Conservation (phyloP, 1,139 yeast species). For the Hansenula sp. region DNA sequence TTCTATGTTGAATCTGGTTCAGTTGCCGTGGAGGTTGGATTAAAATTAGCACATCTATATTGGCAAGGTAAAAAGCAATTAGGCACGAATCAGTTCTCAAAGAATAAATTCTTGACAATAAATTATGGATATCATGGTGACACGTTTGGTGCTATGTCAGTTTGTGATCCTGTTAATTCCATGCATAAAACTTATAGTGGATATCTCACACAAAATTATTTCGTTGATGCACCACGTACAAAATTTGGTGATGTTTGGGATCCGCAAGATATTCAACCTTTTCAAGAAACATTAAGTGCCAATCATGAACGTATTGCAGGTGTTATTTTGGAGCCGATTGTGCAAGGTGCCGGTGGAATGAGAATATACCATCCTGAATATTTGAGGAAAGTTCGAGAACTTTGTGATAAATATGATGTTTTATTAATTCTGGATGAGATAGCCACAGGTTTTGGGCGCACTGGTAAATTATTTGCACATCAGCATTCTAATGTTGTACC, state of each 20-base stretch:
- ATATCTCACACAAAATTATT: conserved; percentile 26
- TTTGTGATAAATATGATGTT: conserved; percentile 27
- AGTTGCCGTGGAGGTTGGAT: conserved; percentile 3
- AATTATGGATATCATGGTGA: conserved; percentile 24
- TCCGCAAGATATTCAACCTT: conserved; percentile 21
- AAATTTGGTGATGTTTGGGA: conserved; percentile 12
- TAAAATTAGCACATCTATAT: conserved; percentile 2
- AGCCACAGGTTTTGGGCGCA: conserved; percentile 32
- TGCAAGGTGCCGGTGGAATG: conserved; percentile 38
- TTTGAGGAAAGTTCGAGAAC: conserved; percentile 25
- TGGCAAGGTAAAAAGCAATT: conserved; percentile 1
- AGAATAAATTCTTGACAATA: conserved; percentile 1
- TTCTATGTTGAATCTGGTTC: conserved; percentile 2
- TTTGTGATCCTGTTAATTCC: conserved; percentile 28
- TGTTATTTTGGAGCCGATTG: conserved; percentile 31
- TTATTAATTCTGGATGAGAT: conserved; percentile 31
- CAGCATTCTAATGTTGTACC: conserved; percentile 28
- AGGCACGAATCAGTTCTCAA: not conserved
- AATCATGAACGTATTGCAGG: conserved; percentile 29
- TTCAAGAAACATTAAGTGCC: conserved; percentile 22
- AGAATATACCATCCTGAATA: conserved; percentile 28
- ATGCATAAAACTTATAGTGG: conserved; percentile 28
- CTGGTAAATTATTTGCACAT: conserved; percentile 29
- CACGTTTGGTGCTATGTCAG: conserved; percentile 29
- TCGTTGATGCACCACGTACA: conserved; percentile 25